These are phyloP conservation scores for Exophiala sp. DNA, from an alignment of 2,329 filamentous ascomycete species.

Conservation along the genomic window DNA sequence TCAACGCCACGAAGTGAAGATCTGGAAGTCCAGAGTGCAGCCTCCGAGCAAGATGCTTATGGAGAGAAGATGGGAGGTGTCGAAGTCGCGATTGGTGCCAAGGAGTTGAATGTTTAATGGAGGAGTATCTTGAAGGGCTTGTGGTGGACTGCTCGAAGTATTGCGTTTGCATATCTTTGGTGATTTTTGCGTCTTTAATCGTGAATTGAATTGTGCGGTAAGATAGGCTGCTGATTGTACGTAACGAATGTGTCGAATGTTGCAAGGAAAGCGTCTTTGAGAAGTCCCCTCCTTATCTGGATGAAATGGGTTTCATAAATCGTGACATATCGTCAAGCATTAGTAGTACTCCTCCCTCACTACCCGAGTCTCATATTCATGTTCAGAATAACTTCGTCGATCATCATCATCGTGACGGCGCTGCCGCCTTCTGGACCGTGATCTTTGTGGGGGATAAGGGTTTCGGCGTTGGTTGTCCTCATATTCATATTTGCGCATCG, in stretches of 20 bases:
- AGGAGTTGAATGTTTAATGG: slow-evolving; percentile 4
- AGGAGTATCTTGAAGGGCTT: background rate
- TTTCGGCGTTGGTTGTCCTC: slow-evolving; percentile 14
- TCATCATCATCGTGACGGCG: slow-evolving; percentile 20
- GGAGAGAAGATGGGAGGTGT: slow-evolving; percentile 14
- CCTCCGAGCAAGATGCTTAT: slow-evolving; percentile 14
- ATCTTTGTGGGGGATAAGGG: slow-evolving; percentile 16
- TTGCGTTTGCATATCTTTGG: too few species aligned
- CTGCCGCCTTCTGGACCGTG: slow-evolving; percentile 4
- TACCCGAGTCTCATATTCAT: slow-evolving; percentile 9
- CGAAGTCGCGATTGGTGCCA: slow-evolving; percentile 14
- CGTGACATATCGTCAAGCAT: background rate
- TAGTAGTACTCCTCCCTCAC: slow-evolving; percentile 13
- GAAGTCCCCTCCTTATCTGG: too few species aligned
- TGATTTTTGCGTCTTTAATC: too few species aligned
- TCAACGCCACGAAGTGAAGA: slow-evolving; percentile 26
- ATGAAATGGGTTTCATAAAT: background rate
- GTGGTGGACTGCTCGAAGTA: background rate
- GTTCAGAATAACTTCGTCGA: slow-evolving; percentile 14
- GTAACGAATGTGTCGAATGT: background rate
- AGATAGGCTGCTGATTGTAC: background rate
- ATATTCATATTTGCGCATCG: slow-evolving; percentile 22
- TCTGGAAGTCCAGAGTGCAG: slow-evolving; percentile 12
- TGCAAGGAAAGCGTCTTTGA: too few species aligned
- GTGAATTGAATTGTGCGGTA: too few species aligned